Evolutionary conservation across 768 basidiomycete genomes (phyloP).

Genomic region (Boletus rex-veris): DNA sequence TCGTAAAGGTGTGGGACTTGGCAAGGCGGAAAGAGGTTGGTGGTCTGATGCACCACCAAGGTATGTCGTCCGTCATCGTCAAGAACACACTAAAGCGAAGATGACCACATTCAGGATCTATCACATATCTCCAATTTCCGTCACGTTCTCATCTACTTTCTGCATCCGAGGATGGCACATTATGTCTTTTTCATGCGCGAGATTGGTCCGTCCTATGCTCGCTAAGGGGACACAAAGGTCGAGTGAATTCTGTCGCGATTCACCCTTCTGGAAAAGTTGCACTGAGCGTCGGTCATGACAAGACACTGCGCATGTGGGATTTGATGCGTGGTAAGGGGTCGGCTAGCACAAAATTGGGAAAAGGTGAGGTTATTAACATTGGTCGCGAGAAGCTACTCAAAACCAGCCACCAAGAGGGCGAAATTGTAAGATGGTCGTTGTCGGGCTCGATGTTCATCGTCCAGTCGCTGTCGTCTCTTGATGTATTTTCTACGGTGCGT

Average conservation of each 20-base stretch:
- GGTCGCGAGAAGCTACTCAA: not conserved
- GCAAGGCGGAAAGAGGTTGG: conserved; percentile 90
- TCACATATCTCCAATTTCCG: conserved; percentile 84
- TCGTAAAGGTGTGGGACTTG: conserved; percentile 96
- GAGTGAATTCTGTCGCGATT: conserved; percentile 85
- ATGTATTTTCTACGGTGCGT: conserved; percentile 76
- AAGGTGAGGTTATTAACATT: conserved; percentile 48
- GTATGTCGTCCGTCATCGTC: conserved; percentile 38
- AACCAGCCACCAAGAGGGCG: conserved; percentile 61
- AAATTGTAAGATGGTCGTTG: conserved; percentile 85
- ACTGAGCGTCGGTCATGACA: conserved; percentile 86
- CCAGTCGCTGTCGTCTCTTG: conserved; percentile 69
- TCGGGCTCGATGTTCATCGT: conserved; percentile 79
- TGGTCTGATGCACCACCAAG: conserved; percentile 91
- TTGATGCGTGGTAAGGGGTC: conserved; percentile 90
- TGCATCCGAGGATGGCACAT: conserved; percentile 88
- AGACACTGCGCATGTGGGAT: conserved; percentile 96
- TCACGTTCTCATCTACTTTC: conserved; percentile 87
- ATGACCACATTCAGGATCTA: conserved; percentile 60
- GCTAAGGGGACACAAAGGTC: conserved; percentile 90
- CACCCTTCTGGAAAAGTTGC: conserved; percentile 93
- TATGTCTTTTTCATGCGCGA: conserved; percentile 86
- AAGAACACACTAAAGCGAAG: not conserved
- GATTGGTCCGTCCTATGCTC: conserved; percentile 90
- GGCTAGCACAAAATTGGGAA: conserved; percentile 85